Percentiles rank a stretch among this genome's conserved stretches.
These are phyloP conservation scores for Planoprotostelium fungivorum DNA, from an alignment of 78 protist species.

Conservation along the genomic window DNA sequence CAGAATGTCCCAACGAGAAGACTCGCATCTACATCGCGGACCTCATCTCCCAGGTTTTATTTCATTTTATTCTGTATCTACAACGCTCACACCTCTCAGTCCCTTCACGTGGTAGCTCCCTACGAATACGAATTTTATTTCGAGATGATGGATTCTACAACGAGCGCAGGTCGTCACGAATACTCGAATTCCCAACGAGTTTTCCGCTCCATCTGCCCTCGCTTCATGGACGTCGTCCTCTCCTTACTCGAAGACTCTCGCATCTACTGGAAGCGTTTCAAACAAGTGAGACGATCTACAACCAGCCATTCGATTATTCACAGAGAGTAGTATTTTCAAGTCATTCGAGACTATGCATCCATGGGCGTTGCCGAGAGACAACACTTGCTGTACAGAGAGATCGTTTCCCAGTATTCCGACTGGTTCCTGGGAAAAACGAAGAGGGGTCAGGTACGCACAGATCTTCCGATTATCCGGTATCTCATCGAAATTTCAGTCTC, in stretches of 20 bases:
- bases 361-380: slow-evolving; percentile 32
- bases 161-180: background rate
- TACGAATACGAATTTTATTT: background rate
- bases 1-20: background rate
- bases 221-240: background rate
- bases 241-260: slow-evolving; percentile 7
- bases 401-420: slow-evolving; percentile 19
- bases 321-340: slow-evolving; percentile 16
- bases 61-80: background rate
- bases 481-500: background rate
- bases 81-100: background rate
- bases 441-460: background rate
- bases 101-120: background rate
- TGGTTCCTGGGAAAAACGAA: slow-evolving; percentile 16
- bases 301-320: background rate
- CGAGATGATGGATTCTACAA: background rate
- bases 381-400: slow-evolving; percentile 15
- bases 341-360: slow-evolving; percentile 35
- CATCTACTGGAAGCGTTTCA: slow-evolving; percentile 29
- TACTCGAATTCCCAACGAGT: background rate
- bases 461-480: background rate
- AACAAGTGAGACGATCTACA: background rate
- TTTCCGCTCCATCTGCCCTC: background rate
- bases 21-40: background rate
- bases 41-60: background rate